phyloP scores from a whole-genome alignment of 305 asterid genomes.

The Plantago rigida region DNA sequence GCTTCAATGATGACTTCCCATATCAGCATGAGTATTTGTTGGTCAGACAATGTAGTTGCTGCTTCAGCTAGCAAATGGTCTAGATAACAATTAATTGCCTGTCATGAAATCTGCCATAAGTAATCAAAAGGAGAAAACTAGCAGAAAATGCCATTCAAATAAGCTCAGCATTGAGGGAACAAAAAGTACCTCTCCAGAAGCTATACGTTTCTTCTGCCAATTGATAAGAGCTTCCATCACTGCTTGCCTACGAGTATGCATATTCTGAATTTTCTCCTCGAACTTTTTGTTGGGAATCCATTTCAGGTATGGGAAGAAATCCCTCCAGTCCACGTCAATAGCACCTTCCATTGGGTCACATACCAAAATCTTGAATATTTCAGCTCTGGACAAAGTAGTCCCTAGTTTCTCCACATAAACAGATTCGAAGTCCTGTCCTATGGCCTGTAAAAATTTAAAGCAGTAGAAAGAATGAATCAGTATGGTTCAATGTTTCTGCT shows the following conservation, averaged over 20 bases:
- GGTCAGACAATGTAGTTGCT: slow-evolving; percentile 42
- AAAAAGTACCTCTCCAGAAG: slow-evolving; percentile 51
- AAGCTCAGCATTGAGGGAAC: background rate
- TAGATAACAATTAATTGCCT: slow-evolving; percentile 58
- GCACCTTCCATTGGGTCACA: slow-evolving; percentile 70
- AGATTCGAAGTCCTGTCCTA: slow-evolving; percentile 58
- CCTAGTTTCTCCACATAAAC: slow-evolving; percentile 50
- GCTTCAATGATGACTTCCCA: slow-evolving; percentile 86
- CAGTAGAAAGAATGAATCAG: background rate
- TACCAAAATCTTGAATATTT: slow-evolving; percentile 49
- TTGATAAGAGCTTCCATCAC: slow-evolving; percentile 63
- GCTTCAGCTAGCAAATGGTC: slow-evolving; percentile 59
- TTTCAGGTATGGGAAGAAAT: slow-evolving; percentile 63
- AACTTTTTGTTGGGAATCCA: slow-evolving; percentile 70
- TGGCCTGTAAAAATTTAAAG: slow-evolving; percentile 30
- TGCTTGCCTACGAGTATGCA: slow-evolving; percentile 41
- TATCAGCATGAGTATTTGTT: slow-evolving; percentile 53
- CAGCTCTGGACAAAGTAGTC: slow-evolving; percentile 38
- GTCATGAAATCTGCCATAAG: slow-evolving; percentile 22
- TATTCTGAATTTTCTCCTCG: slow-evolving; percentile 40
- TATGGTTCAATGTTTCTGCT: background rate
- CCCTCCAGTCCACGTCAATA: slow-evolving; percentile 92
- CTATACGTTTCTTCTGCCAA: slow-evolving; percentile 48
- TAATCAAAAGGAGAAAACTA: background rate
- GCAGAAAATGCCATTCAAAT: too few species aligned